Conservation (phyloP, 1,284 basidiomycete genomes). For the Apiotrichum porosum region DNA sequence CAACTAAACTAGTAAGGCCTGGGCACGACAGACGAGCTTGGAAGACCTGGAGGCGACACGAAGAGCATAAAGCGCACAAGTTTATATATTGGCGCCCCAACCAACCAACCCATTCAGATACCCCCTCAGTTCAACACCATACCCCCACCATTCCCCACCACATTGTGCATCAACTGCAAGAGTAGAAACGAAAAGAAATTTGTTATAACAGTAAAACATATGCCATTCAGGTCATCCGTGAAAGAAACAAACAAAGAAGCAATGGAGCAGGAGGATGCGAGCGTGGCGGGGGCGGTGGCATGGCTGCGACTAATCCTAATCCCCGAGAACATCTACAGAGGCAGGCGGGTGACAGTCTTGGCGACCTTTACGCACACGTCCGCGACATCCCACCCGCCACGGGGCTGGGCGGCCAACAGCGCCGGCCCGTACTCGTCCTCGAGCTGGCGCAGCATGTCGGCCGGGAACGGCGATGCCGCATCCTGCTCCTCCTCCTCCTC, state of each 20-base stretch:
- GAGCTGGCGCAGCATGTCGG: background rate
- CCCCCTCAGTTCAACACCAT: background rate
- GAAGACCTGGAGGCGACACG: background rate
- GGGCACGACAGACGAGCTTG: background rate
- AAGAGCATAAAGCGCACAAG: too few relatives aligned
- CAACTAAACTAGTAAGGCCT: conserved; percentile 1
- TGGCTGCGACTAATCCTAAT: too few relatives aligned
- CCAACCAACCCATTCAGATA: background rate
- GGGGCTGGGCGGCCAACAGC: conserved; percentile 25
- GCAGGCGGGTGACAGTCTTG: conserved; percentile 26
- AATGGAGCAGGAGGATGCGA: background rate
- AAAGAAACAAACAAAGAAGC: background rate
- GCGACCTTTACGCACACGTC: conserved; percentile 33
- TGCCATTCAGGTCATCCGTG: too few relatives aligned
- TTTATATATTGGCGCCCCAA: too few relatives aligned
- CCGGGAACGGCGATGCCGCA: background rate
- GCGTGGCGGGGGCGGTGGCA: too few relatives aligned
- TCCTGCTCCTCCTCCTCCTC: background rate
- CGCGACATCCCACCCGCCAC: conserved; percentile 31
- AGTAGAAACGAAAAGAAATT: background rate
- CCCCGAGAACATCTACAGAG: too few relatives aligned
- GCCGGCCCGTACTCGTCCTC: conserved; percentile 5
- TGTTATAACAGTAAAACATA: conserved; percentile 1
- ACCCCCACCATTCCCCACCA: background rate
- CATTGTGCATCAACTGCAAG: conserved; percentile 3